A percentile compares a stretch with the other conserved stretches of the same genome.
These are phyloP conservation scores for Filobasidium wieringae DNA, from an alignment of 768 basidiomycete genomes.

Conservation along the genomic window DNA sequence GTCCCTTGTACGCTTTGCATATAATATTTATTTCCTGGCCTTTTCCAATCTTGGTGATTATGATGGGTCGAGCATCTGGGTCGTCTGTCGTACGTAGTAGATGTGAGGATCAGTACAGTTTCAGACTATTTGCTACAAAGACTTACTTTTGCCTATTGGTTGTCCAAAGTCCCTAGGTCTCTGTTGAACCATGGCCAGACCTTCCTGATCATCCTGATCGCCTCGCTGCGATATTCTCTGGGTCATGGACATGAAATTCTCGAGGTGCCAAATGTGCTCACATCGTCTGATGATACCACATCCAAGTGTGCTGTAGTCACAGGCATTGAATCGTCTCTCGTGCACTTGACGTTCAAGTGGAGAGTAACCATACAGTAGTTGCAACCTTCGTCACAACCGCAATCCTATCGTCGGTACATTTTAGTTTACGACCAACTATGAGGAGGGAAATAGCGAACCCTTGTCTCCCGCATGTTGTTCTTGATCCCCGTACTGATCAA, in stretches of 20 bases:
- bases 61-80: slow-evolving; percentile 52
- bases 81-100: slow-evolving; percentile 47
- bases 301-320: slow-evolving; percentile 71
- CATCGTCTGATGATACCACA: slow-evolving; percentile 15
- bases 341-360: slow-evolving; percentile 62
- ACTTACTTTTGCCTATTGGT: slow-evolving; percentile 71
- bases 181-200: slow-evolving; percentile 59
- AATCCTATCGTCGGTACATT: slow-evolving; percentile 61
- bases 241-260: background rate
- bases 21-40: slow-evolving; percentile 77
- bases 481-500: slow-evolving; percentile 77
- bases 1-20: slow-evolving; percentile 90
- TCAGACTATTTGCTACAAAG: background rate
- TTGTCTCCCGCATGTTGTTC: slow-evolving; percentile 54
- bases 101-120: slow-evolving; percentile 1
- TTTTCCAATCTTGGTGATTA: slow-evolving; percentile 84
- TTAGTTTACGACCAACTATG: background rate
- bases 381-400: slow-evolving; percentile 74
- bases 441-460: slow-evolving; percentile 26
- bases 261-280: background rate
- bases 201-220: slow-evolving; percentile 35
- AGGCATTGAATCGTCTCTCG: slow-evolving; percentile 59
- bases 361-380: slow-evolving; percentile 73
- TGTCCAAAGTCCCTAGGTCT: slow-evolving; percentile 63
- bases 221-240: background rate